Evolutionary conservation across 805 yeast genomes (phyloP), one percentile per base, ranked within the genome.

Genomic region (Barnettozyma californica): DNA sequence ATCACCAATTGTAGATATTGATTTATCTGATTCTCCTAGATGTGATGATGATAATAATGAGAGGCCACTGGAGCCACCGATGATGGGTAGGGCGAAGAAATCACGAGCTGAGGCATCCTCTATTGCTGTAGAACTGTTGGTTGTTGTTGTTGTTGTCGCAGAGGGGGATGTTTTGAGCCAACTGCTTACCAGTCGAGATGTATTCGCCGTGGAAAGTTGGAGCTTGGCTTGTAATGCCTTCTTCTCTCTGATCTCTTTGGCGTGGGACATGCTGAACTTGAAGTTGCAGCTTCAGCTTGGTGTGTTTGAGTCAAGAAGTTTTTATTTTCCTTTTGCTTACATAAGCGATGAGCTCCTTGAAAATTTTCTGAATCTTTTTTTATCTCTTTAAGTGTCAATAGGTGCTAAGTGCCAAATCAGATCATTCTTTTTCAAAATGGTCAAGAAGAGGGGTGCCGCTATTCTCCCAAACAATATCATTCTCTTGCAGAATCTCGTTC

Each of bases 381-480:
- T 19, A 39, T 25, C 27, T 11, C 25, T 9, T 29, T 41, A 34
- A 38, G 18, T 14, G 27, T 16, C 41, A 38, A 14, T 18, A 3
- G 27, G 10, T n/a, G 21, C 8, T 23, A 18, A 18, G 14, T 9
- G 34, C 31, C 38, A 18, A 34, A 31, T 2, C 27, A 23, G 13
- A 9, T 35, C 14, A n/a, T n/a, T 9, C 5, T 8, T 19, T 34
- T 19, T 10, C 33, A 29, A 14, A 25, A 92, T 92, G 98, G 96
- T 79, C 33, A 87, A 84, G 67, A 78, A 83, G 66, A 83, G 87
- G 69, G 87, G 97, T 77, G 94, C 96, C 25, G 97, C 97, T 41
- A 77, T 91, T 49, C 73, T 92, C 63, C 98, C 98, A 10, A 87
- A 90, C 18, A 94, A 94, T 68, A 86, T 94, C 63, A 91, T 95